Evolutionary conservation across 768 basidiomycete species (phyloP).

Genomic region (Phanerodontia chrysosporium): DNA sequence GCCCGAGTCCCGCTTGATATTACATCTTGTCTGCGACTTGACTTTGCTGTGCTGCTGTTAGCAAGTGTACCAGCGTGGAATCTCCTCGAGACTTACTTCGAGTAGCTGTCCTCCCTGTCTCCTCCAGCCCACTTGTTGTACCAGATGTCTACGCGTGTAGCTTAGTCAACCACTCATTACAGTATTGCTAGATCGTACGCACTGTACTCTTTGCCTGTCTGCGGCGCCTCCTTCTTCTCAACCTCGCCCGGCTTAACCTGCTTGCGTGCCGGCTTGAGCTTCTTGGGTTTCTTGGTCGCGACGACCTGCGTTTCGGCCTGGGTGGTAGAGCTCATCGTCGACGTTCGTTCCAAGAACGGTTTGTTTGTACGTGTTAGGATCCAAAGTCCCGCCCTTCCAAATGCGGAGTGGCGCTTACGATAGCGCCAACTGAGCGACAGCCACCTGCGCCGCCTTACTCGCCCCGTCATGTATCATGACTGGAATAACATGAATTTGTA

Average conservation of each 20-base stretch:
- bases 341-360: neutral
- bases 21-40: constrained; percentile 90
- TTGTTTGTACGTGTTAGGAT: constrained; percentile 12
- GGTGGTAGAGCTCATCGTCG: constrained; percentile 17
- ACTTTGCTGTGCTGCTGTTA: constrained; percentile 60
- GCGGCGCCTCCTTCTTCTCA: constrained; percentile 81
- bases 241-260: constrained; percentile 91
- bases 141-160: constrained; percentile 72
- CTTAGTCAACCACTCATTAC: constrained; percentile 9
- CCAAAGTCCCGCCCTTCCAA: neutral
- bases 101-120: constrained; percentile 93
- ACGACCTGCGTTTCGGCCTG: constrained; percentile 19
- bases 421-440: neutral
- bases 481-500: too few relatives aligned
- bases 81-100: constrained; percentile 58
- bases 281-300: constrained; percentile 41
- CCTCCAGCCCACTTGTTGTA: constrained; percentile 99
- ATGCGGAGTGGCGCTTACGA: neutral
- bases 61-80: neutral
- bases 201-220: constrained; percentile 98
- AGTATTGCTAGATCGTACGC: constrained; percentile 28
- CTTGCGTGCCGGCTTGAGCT: constrained; percentile 87
- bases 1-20: constrained; percentile 83
- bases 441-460: neutral
- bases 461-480: too few relatives aligned